These are phyloP conservation scores for Fusarium poae DNA, from an alignment of 2,329 filamentous ascomycete genomes.

Conservation along the genomic window DNA sequence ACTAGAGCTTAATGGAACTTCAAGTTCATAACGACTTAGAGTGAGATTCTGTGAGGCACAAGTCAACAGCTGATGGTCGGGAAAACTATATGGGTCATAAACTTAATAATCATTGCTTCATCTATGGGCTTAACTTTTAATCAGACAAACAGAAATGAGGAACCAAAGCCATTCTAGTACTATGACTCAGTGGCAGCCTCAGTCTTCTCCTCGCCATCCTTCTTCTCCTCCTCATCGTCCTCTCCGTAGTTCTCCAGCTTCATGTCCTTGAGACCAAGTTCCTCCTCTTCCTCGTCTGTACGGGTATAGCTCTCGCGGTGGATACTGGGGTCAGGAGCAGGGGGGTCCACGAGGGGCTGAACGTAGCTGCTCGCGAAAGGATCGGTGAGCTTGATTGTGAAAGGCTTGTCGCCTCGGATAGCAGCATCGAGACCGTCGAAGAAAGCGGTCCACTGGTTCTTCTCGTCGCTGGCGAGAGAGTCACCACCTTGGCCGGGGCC, in stretches of 20 bases:
- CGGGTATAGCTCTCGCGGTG: conserved; percentile 84
- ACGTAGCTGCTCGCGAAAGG: conserved; percentile 94
- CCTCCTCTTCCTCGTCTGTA: conserved; percentile 93
- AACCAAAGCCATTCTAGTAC: not conserved
- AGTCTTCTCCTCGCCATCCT: conserved; percentile 26
- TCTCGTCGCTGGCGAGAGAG: conserved; percentile 76
- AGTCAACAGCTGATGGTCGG: too few relatives aligned
- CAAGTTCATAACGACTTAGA: too few relatives aligned
- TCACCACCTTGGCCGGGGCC: conserved; percentile 75
- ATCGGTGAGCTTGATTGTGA: conserved; percentile 86
- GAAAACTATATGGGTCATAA: conserved; percentile 1
- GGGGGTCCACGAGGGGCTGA: conserved; percentile 85
- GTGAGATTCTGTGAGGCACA: too few relatives aligned
- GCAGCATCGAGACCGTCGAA: conserved; percentile 82
- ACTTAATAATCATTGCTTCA: conserved; percentile 34
- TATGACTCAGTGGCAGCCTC: conserved; percentile 34
- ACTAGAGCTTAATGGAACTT: too few relatives aligned
- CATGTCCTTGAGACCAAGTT: conserved; percentile 91
- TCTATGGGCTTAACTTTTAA: conserved; percentile 35
- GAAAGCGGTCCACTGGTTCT: conserved; percentile 82
- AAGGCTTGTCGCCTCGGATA: conserved; percentile 83
- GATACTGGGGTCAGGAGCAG: conserved; percentile 80
- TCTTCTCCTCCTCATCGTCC: conserved; percentile 49
- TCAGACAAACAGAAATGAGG: conserved; percentile 13
- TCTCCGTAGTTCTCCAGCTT: conserved; percentile 86